Conservation (phyloP, 768 basidiomycete genomes). For the Boletellus emodensis region DNA sequence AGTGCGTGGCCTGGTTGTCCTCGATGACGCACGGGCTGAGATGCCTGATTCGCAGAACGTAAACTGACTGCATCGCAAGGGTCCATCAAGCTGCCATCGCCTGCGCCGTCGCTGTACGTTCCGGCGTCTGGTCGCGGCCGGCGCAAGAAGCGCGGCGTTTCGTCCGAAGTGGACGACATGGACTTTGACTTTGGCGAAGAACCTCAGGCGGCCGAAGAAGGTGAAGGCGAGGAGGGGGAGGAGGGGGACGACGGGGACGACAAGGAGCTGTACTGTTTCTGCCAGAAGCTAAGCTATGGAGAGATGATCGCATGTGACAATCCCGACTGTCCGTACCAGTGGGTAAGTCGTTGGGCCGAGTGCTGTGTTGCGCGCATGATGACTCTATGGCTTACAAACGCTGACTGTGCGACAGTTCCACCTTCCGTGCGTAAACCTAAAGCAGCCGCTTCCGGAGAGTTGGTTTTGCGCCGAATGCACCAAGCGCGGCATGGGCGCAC, state of each 20-base stretch:
- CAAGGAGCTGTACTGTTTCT: conserved; percentile 59
- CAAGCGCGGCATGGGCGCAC: conserved; percentile 33
- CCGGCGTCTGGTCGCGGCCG: conserved; percentile 30
- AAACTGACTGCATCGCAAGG: conserved; percentile 27
- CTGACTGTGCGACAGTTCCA: conserved; percentile 47
- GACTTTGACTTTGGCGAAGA: conserved; percentile 35
- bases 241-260: conserved; percentile 53
- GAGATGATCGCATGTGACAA: conserved; percentile 69
- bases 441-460: conserved; percentile 50
- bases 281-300: conserved; percentile 59
- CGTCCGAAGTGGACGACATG: conserved; percentile 33
- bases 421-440: conserved; percentile 55
- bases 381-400: neutral
- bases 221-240: conserved; percentile 34
- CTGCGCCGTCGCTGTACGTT: conserved; percentile 29
- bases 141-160: conserved; percentile 34
- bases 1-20: conserved; percentile 17
- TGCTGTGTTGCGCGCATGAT: neutral
- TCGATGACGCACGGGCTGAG: neutral
- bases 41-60: conserved; percentile 21
- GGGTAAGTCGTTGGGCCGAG: conserved; percentile 42
- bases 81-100: conserved; percentile 34
- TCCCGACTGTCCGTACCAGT: conserved; percentile 53
- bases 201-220: conserved; percentile 27
- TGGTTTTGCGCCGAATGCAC: conserved; percentile 62